A percentile compares a stretch with the other conserved stretches of the same genome.
Evolutionary conservation across 352 stramenopile species (phyloP).

Genomic region (Phytophthora meadii): DNA sequence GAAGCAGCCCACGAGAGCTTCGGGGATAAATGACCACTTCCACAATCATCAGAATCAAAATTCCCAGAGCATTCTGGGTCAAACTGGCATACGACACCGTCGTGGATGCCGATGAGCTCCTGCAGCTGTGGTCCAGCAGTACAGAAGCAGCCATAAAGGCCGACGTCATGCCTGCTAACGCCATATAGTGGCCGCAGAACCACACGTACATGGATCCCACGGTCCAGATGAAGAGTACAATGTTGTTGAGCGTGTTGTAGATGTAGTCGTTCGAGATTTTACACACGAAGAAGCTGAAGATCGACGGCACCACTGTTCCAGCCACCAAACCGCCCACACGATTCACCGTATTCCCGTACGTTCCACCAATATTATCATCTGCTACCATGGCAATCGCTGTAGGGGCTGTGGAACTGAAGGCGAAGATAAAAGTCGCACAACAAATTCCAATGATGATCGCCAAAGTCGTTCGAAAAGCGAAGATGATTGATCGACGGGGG

Average conservation of each 20-base stretch:
- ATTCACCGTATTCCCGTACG: conserved; percentile 74
- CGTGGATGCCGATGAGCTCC: conserved; percentile 28
- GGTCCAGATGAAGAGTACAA: conserved; percentile 69
- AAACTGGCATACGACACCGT: conserved; percentile 72
- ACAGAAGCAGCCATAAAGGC: conserved; percentile 74
- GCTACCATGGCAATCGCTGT: conserved; percentile 79
- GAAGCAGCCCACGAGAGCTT: conserved; percentile 61
- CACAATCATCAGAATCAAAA: conserved; percentile 74
- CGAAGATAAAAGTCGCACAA: conserved; percentile 77
- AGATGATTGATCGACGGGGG: conserved; percentile 51
- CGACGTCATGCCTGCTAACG: conserved; percentile 65
- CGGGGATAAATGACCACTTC: conserved; percentile 62
- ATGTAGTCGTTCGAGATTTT: conserved; percentile 46
- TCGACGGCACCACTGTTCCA: conserved; percentile 75
- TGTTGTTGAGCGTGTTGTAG: conserved; percentile 75
- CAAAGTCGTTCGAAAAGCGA: conserved; percentile 69
- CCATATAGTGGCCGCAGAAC: conserved; percentile 65
- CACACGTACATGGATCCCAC: conserved; percentile 81
- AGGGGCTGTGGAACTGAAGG: conserved; percentile 67
- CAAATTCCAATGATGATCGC: conserved; percentile 66
- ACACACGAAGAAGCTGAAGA: conserved; percentile 84
- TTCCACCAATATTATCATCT: conserved; percentile 68
- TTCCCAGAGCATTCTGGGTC: conserved; percentile 72
- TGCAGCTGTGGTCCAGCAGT: conserved; percentile 62
- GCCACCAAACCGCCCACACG: conserved; percentile 66